Conservation (phyloP, 2,329 filamentous ascomycete species). For the Claviceps purpurea region DNA sequence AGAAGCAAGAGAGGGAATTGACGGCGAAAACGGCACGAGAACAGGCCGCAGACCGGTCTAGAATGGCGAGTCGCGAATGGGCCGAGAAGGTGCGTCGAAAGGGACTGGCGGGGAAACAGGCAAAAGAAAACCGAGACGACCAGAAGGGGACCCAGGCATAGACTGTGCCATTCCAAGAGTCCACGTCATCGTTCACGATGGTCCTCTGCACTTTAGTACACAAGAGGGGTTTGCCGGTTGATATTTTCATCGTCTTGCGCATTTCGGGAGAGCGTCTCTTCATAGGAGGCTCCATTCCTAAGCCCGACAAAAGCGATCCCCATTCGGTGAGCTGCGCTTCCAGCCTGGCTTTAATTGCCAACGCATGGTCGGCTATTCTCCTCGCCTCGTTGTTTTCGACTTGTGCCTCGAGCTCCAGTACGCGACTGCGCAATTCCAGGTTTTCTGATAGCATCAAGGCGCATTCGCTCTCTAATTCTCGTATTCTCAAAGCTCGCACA, state of each 20-base stretch:
- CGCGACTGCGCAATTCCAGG: slow-evolving; percentile 55
- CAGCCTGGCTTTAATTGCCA: slow-evolving; percentile 56
- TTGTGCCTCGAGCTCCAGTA: slow-evolving; percentile 55
- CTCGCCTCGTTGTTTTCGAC: slow-evolving; percentile 47
- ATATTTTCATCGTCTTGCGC: slow-evolving; percentile 24
- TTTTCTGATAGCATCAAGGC: slow-evolving; percentile 68
- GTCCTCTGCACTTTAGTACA: too few species aligned
- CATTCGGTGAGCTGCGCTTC: slow-evolving; percentile 62
- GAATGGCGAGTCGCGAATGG: slow-evolving; percentile 47
- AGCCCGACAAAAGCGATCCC: slow-evolving; percentile 48
- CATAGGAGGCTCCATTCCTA: slow-evolving; percentile 47
- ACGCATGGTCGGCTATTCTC: slow-evolving; percentile 50
- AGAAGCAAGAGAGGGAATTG: slow-evolving; percentile 40
- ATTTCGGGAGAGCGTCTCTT: slow-evolving; percentile 31
- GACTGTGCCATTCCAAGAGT: not conserved
- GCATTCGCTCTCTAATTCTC: slow-evolving; percentile 62
- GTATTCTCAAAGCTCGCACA: slow-evolving; percentile 62
- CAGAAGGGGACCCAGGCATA: not conserved
- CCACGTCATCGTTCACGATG: not conserved
- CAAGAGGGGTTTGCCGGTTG: too few species aligned
- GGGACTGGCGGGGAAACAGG: slow-evolving; percentile 14
- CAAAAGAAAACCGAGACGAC: slow-evolving; percentile 3
- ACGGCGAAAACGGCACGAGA: slow-evolving; percentile 41
- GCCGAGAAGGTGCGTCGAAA: slow-evolving; percentile 42
- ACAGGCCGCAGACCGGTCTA: slow-evolving; percentile 47